phyloP scores from a whole-genome alignment of 2,329 filamentous ascomycete species.

The Aspergillus sp. region DNA sequence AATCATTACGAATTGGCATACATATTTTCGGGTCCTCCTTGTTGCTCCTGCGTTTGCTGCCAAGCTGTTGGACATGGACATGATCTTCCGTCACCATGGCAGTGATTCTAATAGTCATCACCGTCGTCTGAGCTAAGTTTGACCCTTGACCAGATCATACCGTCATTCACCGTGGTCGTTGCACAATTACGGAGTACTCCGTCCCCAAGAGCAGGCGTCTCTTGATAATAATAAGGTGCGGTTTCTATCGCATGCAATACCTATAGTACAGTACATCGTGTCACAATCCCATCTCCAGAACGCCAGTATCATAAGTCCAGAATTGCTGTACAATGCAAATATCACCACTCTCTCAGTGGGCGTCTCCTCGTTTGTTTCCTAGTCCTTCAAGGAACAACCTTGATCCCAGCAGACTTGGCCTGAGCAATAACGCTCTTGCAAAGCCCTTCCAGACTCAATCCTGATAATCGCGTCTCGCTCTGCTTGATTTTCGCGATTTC shows the following conservation, averaged over 20 bases:
- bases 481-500: slow-evolving; percentile 98
- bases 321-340: slow-evolving; percentile 19
- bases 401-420: slow-evolving; percentile 75
- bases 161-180: not conserved
- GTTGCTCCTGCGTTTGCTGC: slow-evolving; percentile 1
- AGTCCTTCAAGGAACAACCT: slow-evolving; percentile 63
- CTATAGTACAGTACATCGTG: slow-evolving; percentile 34
- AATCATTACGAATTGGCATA: slow-evolving; percentile 15
- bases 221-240: slow-evolving; percentile 7
- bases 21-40: slow-evolving; percentile 7
- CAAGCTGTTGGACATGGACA: slow-evolving; percentile 10
- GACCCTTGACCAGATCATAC: not conserved
- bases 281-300: slow-evolving; percentile 30
- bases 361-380: not conserved
- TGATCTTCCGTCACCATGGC: slow-evolving; percentile 8
- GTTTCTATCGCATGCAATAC: slow-evolving; percentile 32
- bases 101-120: slow-evolving; percentile 1
- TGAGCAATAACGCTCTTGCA: slow-evolving; percentile 76
- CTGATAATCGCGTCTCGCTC: slow-evolving; percentile 73
- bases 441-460: slow-evolving; percentile 70
- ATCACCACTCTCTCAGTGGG: slow-evolving; percentile 5
- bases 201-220: not conserved
- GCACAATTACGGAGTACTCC: not conserved
- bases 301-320: slow-evolving; percentile 30
- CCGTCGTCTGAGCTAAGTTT: not conserved